These are phyloP conservation scores for Penicillium psychrosexuale DNA, from an alignment of 2,329 filamentous ascomycete species.

Conservation along the genomic window DNA sequence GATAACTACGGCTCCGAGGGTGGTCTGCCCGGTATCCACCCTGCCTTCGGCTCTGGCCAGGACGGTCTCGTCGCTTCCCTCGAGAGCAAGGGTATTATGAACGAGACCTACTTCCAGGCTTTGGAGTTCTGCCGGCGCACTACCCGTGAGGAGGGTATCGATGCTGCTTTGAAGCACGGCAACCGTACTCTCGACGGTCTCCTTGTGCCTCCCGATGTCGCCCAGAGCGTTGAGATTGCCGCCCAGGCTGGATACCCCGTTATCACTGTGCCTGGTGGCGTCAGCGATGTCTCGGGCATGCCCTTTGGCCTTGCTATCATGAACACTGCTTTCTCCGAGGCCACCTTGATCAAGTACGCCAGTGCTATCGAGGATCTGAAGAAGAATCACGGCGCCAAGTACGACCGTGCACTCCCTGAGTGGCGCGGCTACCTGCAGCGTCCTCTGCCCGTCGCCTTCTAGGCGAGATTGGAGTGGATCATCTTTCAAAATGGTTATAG, in stretches of 20 bases:
- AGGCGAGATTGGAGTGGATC: background rate
- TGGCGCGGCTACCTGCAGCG: conserved; percentile 53
- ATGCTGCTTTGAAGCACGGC: conserved; percentile 58
- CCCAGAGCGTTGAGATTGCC: conserved; percentile 65
- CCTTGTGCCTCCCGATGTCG: conserved; percentile 66
- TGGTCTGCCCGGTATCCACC: conserved; percentile 58
- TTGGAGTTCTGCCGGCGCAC: conserved; percentile 58
- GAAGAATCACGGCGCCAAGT: conserved; percentile 41
- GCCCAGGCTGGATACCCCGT: conserved; percentile 75
- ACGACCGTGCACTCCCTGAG: conserved; percentile 50
- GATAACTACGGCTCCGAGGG: conserved; percentile 66
- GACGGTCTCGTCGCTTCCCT: conserved; percentile 66
- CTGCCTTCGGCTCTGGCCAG: conserved; percentile 68
- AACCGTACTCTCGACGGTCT: conserved; percentile 56
- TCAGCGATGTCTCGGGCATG: conserved; percentile 55
- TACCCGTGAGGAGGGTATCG: conserved; percentile 64
- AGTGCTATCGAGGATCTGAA: conserved; percentile 63
- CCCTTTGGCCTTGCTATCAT: conserved; percentile 60
- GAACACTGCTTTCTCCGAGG: conserved; percentile 61
- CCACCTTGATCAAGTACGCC: conserved; percentile 56
- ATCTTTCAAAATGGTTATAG: background rate
- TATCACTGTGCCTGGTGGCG: conserved; percentile 64
- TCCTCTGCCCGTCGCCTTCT: conserved; percentile 36
- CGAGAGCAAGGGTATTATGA: conserved; percentile 57
- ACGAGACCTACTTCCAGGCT: conserved; percentile 66